Conservation (phyloP, 495 filamentous ascomycete species). For the Mycothermus thermophilus region DNA sequence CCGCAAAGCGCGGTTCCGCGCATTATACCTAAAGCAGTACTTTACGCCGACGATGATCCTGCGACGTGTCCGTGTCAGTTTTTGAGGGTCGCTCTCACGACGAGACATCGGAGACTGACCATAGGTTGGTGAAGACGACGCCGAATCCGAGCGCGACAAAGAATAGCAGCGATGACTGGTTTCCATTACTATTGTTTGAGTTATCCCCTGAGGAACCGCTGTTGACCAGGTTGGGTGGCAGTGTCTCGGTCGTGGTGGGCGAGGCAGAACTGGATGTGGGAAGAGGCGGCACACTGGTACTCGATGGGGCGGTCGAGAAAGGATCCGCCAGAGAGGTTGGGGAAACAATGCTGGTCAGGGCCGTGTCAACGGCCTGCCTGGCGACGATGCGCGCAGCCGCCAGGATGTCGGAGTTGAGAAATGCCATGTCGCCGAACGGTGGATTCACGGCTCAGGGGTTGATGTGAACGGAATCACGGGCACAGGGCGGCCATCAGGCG, state of each 20-base stretch:
- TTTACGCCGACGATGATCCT: slow-evolving; percentile 99
- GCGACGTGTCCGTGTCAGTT: slow-evolving; percentile 16
- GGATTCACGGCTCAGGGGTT: slow-evolving; percentile 5
- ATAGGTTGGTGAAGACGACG: slow-evolving; percentile 97
- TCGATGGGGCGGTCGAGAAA: background rate
- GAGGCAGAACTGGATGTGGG: background rate
- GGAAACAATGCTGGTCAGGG: background rate
- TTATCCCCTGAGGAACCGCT: slow-evolving; percentile 1
- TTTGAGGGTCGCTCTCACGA: background rate
- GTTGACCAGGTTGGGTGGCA: slow-evolving; percentile 6
- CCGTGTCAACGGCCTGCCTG: slow-evolving; percentile 12
- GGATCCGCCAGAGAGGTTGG: background rate
- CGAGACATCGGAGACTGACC: slow-evolving; percentile 42
- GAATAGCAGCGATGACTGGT: slow-evolving; percentile 85
- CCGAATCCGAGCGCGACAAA: slow-evolving; percentile 96
- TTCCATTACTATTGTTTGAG: slow-evolving; percentile 21
- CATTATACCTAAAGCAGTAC: slow-evolving; percentile 98
- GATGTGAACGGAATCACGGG: slow-evolving; percentile 10
- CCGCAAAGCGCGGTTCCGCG: slow-evolving; percentile 68
- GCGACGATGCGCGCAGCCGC: slow-evolving; percentile 16
- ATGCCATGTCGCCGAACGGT: slow-evolving; percentile 13
- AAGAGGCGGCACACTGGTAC: slow-evolving; percentile 1
- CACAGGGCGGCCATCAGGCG: slow-evolving; percentile 18
- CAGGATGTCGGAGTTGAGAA: slow-evolving; percentile 15
- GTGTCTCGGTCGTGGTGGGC: background rate